A percentile compares a stretch with the other conserved stretches of the same genome.
phyloP scores from a whole-genome alignment of 2,329 filamentous ascomycete genomes.

The Xylariales sp. region DNA sequence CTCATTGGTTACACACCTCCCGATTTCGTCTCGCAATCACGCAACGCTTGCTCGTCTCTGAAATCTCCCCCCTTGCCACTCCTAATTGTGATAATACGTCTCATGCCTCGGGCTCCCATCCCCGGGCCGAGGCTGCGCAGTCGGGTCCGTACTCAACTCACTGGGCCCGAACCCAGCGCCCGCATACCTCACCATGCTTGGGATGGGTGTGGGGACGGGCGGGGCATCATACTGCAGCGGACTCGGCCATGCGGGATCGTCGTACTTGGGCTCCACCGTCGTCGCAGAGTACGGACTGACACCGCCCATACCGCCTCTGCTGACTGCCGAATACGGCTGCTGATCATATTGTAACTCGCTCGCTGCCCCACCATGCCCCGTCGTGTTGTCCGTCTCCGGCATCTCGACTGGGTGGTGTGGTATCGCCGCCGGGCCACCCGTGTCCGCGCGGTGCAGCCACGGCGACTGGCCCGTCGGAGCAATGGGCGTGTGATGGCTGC shows the following conservation, averaged over 20 bases:
- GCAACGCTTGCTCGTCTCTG: too few relatives aligned
- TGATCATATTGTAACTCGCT: not conserved
- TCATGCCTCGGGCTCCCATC: not conserved
- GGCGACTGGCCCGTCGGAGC: not conserved
- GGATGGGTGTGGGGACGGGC: too few relatives aligned
- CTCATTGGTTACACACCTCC: too few relatives aligned
- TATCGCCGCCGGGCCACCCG: constrained; percentile 1
- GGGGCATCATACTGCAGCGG: not conserved
- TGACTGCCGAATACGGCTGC: not conserved
- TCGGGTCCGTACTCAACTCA: not conserved
- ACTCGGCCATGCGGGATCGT: not conserved
- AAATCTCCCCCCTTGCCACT: too few relatives aligned
- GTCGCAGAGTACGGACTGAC: not conserved
- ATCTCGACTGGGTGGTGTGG: constrained; percentile 6
- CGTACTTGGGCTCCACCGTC: not conserved
- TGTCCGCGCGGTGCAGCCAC: not conserved
- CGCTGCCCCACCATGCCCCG: not conserved
- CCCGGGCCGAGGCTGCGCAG: not conserved
- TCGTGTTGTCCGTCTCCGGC: not conserved
- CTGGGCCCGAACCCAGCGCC: not conserved
- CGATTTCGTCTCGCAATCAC: too few relatives aligned
- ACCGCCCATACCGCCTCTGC: not conserved
- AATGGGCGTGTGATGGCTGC: not conserved
- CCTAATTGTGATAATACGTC: not conserved
- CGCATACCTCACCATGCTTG: too few relatives aligned